A percentile compares a stretch with the other conserved stretches of the same genome.
phyloP scores from a whole-genome alignment of 495 filamentous ascomycete genomes.

The Tuber microsphaerosporum region DNA sequence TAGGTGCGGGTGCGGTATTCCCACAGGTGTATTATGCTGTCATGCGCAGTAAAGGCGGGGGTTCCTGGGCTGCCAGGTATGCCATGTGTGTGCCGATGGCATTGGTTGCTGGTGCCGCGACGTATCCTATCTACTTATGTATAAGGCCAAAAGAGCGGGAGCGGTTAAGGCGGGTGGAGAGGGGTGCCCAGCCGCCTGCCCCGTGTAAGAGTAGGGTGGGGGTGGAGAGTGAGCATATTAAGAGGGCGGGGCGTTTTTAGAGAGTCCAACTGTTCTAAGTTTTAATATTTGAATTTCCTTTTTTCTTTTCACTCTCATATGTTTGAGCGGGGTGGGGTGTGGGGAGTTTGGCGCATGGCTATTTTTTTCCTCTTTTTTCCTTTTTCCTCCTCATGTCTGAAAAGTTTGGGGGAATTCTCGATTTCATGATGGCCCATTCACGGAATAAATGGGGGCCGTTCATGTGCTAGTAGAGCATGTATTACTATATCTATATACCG shows the following conservation, averaged over 20 bases:
- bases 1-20: slow-evolving; percentile 53
- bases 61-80: slow-evolving; percentile 41
- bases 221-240: not conserved
- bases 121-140: slow-evolving; percentile 59
- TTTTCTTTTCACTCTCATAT: not conserved
- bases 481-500: not conserved
- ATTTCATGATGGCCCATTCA: not conserved
- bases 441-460: not conserved
- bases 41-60: slow-evolving; percentile 31
- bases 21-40: slow-evolving; percentile 52
- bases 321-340: not conserved
- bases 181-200: not conserved
- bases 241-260: not conserved
- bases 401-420: not conserved
- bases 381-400: not conserved
- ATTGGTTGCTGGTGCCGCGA: slow-evolving; percentile 50
- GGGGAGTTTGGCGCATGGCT: not conserved
- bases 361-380: not conserved
- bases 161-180: slow-evolving; percentile 53
- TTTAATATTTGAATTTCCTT: no score
- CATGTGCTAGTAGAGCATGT: not conserved
- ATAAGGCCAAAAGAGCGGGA: slow-evolving; percentile 52
- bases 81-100: slow-evolving; percentile 56
- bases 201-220: not conserved
- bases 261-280: not conserved